Evolutionary conservation across 192 early-diverging fungal genomes (phyloP), one percentile per base, ranked within the genome.

Genomic region (Entomortierella lignicola): DNA sequence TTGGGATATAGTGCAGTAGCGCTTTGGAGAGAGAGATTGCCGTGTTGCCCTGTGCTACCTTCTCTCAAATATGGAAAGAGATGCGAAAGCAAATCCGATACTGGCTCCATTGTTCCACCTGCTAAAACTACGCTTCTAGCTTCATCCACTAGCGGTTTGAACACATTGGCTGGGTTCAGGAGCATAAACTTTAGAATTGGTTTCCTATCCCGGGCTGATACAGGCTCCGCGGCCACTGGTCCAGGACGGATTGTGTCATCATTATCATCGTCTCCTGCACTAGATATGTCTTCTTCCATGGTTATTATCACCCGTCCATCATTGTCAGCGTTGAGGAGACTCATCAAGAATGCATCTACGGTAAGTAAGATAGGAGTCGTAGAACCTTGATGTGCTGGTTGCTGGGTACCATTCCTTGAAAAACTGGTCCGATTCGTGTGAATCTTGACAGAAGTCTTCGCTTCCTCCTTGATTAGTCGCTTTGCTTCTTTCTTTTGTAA

Each of bases 81-180:
- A 66, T 81, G 60, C 11, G 75, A 69, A 25, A 77, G 32, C 17
- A 77, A 23, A 39, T 77, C 20, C 79, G 85, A 72, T 29, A 95
- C 90, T 1, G 95, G 96, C 66, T 91, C 89, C 93, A 99, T 95
- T 0, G 97, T 99, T 23, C 97, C 97, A 63, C 97, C 96, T 0
- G 95, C 94, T 26, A 99, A 81, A 10, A 99, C 77, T 0, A 99
- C 89, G 32, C 92, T 90, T 43, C 93, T 83, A 0, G 95, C 92
- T 51, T 97, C 92, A 8, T 88, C 77, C 6, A 96, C 90, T 15
- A 99, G 85, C 20, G 86, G 86, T 56, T 85, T 77, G 73, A 99
- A 97, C 8, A 84, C 82, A 58, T 92, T 89, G 2, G 94, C 88
- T 7, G 97, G 95, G 60, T 94, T 94, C 25, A 99, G 72, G 15